These are phyloP conservation scores for Ustilago xerochloae DNA, from an alignment of 1,284 basidiomycete genomes.

Conservation along the genomic window DNA sequence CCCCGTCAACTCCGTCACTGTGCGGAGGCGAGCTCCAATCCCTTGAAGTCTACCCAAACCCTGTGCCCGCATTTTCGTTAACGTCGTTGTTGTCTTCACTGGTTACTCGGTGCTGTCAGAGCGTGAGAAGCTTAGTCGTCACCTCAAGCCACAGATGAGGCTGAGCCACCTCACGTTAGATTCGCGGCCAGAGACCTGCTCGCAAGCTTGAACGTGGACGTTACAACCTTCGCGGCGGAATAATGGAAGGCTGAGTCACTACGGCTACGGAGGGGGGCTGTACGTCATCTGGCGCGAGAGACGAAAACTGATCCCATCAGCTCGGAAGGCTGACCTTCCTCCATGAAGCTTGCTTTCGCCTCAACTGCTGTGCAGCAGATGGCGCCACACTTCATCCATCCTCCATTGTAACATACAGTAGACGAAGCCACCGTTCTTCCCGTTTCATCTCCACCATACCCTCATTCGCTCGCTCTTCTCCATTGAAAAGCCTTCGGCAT, in stretches of 20 bases:
- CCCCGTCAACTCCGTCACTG: no score
- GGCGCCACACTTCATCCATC: neutral
- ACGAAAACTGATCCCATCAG: no score
- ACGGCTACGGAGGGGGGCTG: no score
- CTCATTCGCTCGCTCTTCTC: slow-evolving; percentile 1
- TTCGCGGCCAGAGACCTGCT: neutral
- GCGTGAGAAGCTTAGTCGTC: no score
- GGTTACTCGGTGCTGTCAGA: no score
- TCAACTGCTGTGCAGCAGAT: slow-evolving; percentile 4
- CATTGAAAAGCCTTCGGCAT: neutral
- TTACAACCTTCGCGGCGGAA: no score
- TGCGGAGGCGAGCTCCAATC: no score
- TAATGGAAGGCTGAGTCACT: no score
- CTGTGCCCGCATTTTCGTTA: no score
- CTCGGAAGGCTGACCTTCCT: neutral
- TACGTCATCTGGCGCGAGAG: no score
- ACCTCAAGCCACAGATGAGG: slow-evolving; percentile 2
- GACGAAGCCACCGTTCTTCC: neutral
- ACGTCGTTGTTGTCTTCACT: no score
- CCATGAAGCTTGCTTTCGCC: neutral
- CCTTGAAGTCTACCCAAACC: no score
- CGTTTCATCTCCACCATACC: neutral
- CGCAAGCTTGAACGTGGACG: neutral
- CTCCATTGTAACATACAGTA: neutral
- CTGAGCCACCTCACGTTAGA: neutral